Base-by-base conservation (phyloP, 208 protist genomes). In the Leishmania arabica region DNA sequence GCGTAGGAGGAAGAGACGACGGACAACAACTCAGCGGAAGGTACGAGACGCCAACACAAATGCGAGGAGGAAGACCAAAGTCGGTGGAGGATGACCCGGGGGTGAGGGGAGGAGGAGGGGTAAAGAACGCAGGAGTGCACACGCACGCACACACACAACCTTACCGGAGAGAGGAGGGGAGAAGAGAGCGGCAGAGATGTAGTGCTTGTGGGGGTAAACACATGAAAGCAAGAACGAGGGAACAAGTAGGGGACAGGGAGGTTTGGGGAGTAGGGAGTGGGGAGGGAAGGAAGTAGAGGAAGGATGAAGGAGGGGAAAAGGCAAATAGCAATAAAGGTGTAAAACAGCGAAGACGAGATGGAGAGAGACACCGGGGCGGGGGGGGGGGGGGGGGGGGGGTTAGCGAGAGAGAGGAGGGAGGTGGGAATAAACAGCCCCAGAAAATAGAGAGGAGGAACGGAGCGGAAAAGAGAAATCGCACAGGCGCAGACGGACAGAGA, bases 361-460 rank as follows among this genome's bases (percentile, higher is more conserved):
- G n/a, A 66, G 31, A 65, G n/a, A 66, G 31, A 68, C 31, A 68
- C 27, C 62, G 62, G 58, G 13, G 27, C 0, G 34, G 34, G 34
- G 34, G 34, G 34, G 0, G 34, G 34, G 34, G 0, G 34, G 34
- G 34, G 34, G 34, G 34, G 56, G 9, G 56, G 27, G 5, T 11
- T 45, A 45, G 42, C 9, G 3, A 45, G 42, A 40, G 37, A 4
- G 40, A 3, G 58, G n/a, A 15, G 58, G 24, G 58, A 64, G 27
- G 27, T 4, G 11, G 27, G 27, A 64, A 64, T 27, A 64, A 64
- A 15, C 3, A 64, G 58, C 58, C 58, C 11, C 24, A 45, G 34
- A 80, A 80, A 74, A 60, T 37, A 80, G 58, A 84, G 15, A 85
- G 54, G 34, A 78, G 68, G 49, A 76, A 60, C 34, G 34, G 53